These are phyloP conservation scores for Candida nitratophila DNA, from an alignment of 805 yeast genomes.

Conservation along the genomic window DNA sequence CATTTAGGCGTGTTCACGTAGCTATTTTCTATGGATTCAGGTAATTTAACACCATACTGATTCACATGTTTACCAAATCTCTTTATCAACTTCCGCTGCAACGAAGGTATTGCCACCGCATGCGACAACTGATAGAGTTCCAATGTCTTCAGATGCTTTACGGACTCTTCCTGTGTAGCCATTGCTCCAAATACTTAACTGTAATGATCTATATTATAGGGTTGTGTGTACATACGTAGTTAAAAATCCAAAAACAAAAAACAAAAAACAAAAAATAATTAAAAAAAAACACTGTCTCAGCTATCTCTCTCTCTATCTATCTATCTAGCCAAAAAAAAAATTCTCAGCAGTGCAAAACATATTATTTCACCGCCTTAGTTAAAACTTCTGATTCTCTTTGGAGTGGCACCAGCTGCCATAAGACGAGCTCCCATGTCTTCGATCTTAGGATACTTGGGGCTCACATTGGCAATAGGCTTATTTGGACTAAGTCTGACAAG, in stretches of 20 bases:
- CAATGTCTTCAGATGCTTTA: conserved; percentile 2
- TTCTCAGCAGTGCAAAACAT: no score
- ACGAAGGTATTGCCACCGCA: conserved; percentile 4
- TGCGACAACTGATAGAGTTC: conserved; percentile 15
- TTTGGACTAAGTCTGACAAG: conserved; percentile 1
- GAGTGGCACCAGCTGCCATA: background rate
- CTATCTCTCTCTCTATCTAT: no score
- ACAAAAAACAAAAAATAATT: no score
- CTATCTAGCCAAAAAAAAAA: no score
- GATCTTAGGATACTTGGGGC: background rate
- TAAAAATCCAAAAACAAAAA: no score
- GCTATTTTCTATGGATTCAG: conserved; percentile 7
- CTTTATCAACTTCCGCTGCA: conserved; percentile 12
- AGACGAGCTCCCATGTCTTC: conserved; percentile 9
- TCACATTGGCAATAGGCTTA: no score
- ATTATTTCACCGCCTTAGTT: background rate
- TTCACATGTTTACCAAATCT: conserved; percentile 9
- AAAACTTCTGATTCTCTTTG: background rate
- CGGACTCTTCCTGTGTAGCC: background rate
- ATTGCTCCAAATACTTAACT: no score
- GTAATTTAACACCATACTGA: conserved; percentile 9
- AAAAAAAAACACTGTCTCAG: no score
- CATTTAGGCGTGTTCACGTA: background rate
- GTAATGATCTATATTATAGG: no score
- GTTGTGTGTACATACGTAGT: no score